These are phyloP conservation scores for Aquanectria penicillioides DNA, from an alignment of 2,329 filamentous ascomycete genomes.

Conservation along the genomic window DNA sequence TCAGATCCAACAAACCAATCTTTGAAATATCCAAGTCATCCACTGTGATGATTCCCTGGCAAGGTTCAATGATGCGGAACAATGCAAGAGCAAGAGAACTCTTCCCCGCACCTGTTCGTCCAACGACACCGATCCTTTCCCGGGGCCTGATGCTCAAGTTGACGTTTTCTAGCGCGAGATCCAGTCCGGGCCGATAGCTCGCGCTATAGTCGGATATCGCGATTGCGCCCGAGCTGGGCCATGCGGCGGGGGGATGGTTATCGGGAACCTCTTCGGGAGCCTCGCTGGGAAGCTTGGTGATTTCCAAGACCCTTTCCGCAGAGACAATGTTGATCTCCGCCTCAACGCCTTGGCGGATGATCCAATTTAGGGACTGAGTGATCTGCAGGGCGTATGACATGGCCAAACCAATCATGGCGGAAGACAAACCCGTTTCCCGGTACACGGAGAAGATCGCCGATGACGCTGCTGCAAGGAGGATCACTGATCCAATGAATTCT, in stretches of 20 bases:
- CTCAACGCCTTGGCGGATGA: not conserved
- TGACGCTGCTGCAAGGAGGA: conserved; percentile 2
- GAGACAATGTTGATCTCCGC: conserved; percentile 15
- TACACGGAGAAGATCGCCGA: not conserved
- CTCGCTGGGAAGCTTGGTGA: conserved; percentile 70
- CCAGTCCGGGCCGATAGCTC: not conserved
- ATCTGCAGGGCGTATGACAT: conserved; percentile 16
- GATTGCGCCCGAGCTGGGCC: conserved; percentile 5
- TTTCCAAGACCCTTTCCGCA: conserved; percentile 72
- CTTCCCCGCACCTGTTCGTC: conserved; percentile 77
- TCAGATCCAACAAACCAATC: conserved; percentile 71
- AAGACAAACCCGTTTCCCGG: not conserved
- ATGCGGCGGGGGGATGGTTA: conserved; percentile 62
- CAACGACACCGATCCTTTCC: conserved; percentile 74
- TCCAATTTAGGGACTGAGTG: conserved; percentile 8
- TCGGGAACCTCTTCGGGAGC: conserved; percentile 59
- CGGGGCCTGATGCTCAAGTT: conserved; percentile 68
- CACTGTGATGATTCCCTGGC: conserved; percentile 70
- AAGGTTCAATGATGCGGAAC: conserved; percentile 75
- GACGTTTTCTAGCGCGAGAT: conserved; percentile 71
- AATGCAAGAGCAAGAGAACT: conserved; percentile 74
- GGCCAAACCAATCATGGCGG: conserved; percentile 9
- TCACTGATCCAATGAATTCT: conserved; percentile 14
- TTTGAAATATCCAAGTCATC: conserved; percentile 76
- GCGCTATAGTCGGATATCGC: not conserved